These are phyloP conservation scores for Fusarium nodosum DNA, from an alignment of 2,329 filamentous ascomycete species.

Conservation along the genomic window DNA sequence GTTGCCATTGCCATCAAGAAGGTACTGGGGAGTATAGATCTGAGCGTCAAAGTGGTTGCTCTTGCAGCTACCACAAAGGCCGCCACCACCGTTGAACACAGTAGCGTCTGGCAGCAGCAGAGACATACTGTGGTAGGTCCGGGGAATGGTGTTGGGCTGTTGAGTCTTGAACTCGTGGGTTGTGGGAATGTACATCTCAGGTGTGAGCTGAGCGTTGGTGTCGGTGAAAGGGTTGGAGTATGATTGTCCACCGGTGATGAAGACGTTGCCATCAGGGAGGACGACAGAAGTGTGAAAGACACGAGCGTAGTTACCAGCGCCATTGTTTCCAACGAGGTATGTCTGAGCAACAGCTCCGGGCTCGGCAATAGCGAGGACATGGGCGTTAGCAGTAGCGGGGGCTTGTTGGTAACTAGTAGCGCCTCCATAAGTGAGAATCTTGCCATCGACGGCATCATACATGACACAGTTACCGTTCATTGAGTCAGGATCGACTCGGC, in stretches of 20 bases:
- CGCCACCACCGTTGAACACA: constrained; percentile 35
- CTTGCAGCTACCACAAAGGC: constrained; percentile 32
- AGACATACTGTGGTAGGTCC: constrained; percentile 37
- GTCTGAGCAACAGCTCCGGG: constrained; percentile 25
- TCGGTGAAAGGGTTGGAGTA: constrained; percentile 34
- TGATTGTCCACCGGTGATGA: constrained; percentile 60
- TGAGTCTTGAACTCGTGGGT: constrained; percentile 30
- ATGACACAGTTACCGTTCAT: constrained; percentile 71
- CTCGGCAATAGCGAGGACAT: constrained; percentile 63
- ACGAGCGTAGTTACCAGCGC: constrained; percentile 48
- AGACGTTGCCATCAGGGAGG: constrained; percentile 63
- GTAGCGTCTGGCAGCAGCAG: constrained; percentile 38
- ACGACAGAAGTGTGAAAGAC: constrained; percentile 63
- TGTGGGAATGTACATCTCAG: constrained; percentile 30
- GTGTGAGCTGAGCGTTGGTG: constrained; percentile 27
- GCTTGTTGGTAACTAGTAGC: constrained; percentile 60
- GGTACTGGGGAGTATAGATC: constrained; percentile 40
- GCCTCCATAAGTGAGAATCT: constrained; percentile 68
- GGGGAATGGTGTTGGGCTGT: constrained; percentile 32
- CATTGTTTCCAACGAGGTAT: constrained; percentile 23
- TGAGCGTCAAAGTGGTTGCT: constrained; percentile 44
- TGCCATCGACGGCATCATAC: constrained; percentile 70
- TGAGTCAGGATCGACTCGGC: constrained; percentile 58
- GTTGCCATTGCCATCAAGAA: constrained; percentile 30
- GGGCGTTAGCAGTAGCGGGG: constrained; percentile 59